These are phyloP conservation scores for Thraustochytrium striatum DNA, from an alignment of 352 stramenopile species.

Conservation along the genomic window DNA sequence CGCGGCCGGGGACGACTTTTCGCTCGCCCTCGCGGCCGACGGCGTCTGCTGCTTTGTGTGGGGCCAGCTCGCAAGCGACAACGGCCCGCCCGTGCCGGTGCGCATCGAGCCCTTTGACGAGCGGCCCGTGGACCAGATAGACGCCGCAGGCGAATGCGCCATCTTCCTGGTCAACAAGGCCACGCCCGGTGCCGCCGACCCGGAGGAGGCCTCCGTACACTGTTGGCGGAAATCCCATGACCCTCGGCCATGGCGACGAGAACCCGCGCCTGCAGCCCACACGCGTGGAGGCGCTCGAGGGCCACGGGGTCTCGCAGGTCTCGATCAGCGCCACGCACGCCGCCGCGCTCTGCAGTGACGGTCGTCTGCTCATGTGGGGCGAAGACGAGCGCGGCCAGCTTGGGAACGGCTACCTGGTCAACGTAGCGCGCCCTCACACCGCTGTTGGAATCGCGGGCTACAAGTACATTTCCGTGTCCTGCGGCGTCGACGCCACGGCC, in stretches of 20 bases:
- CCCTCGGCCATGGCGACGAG: neutral
- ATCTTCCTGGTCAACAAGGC: neutral
- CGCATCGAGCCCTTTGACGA: neutral
- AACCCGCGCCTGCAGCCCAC: neutral
- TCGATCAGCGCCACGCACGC: slow-evolving; percentile 20
- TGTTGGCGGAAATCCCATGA: neutral
- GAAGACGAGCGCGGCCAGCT: neutral
- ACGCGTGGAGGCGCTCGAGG: neutral
- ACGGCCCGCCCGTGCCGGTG: neutral
- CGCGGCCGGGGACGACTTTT: neutral
- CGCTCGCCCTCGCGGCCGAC: neutral
- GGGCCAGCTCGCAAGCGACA: neutral
- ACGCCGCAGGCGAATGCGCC: neutral
- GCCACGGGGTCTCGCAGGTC: neutral
- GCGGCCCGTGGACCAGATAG: slow-evolving; percentile 12
- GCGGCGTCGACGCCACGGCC: slow-evolving; percentile 1
- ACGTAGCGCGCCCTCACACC: neutral
- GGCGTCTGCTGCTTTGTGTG: slow-evolving; percentile 22
- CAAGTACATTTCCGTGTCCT: neutral
- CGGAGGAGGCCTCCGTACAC: slow-evolving; percentile 6
- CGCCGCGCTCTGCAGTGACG: slow-evolving; percentile 1
- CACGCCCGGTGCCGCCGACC: neutral
- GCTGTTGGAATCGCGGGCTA: neutral
- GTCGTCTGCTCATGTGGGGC: slow-evolving; percentile 16
- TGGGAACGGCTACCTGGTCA: neutral